Evolutionary conservation across 257 asterid species (phyloP).

Genomic region (Rehmannia glutinosa): DNA sequence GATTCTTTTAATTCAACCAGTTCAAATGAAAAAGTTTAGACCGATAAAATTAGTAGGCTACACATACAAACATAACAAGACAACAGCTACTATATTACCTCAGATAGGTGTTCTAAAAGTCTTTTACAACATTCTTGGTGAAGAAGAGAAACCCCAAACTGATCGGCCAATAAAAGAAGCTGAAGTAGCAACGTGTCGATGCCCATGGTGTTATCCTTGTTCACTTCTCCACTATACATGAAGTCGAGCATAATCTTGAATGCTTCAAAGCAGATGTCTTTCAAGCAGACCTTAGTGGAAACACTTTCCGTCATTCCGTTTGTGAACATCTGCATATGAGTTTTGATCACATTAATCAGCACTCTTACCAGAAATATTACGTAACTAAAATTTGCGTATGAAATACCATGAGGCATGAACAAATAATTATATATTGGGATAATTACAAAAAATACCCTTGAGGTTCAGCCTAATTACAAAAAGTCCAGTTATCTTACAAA

Average conservation of each 20-base stretch:
- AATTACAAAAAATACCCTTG: too few relatives aligned
- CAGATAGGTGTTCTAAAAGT: constrained; percentile 77
- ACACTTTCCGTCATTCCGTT: constrained; percentile 94
- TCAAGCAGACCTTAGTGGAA: constrained; percentile 60
- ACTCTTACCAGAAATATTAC: not conserved
- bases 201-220: constrained; percentile 39
- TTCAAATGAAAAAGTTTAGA: constrained; percentile 31
- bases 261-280: constrained; percentile 74
- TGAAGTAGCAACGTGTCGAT: constrained; percentile 61
- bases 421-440: not conserved
- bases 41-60: constrained; percentile 9
- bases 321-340: constrained; percentile 81
- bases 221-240: constrained; percentile 74
- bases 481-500: too few relatives aligned
- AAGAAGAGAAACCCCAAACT: constrained; percentile 84
- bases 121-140: constrained; percentile 96
- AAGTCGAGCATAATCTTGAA: constrained; percentile 72
- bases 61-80: constrained; percentile 4
- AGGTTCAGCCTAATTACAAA: too few relatives aligned
- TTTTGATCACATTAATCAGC: constrained; percentile 7
- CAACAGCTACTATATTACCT: constrained; percentile 45
- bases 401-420: not conserved
- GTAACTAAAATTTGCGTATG: not conserved
- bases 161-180: constrained; percentile 89
- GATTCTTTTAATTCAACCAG: constrained; percentile 39